phyloP scores from a whole-genome alignment of 257 asterid species.

The Scutellaria barbata region DNA sequence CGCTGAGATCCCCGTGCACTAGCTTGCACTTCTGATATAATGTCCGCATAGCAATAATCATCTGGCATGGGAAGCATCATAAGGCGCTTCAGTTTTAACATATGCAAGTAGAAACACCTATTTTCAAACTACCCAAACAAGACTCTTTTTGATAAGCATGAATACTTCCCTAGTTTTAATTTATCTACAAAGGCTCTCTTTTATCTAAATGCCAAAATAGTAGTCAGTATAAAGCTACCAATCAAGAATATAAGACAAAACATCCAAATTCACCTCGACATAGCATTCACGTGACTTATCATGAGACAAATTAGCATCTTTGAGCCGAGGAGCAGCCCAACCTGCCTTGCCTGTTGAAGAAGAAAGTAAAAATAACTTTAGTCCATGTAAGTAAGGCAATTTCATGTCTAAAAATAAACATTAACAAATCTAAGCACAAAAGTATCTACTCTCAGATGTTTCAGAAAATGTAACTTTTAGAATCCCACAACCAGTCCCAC shows the following conservation, averaged over 20 bases:
- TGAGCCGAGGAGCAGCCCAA: constrained; percentile 99
- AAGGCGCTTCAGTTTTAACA: constrained; percentile 9
- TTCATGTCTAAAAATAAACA: neutral
- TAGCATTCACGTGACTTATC: constrained; percentile 91
- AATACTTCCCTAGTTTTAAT: neutral
- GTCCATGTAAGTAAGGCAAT: constrained; percentile 16
- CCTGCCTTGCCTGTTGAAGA: constrained; percentile 71
- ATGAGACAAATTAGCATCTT: constrained; percentile 88
- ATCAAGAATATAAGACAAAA: constrained; percentile 18
- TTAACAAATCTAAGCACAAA: neutral
- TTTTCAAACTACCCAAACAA: neutral
- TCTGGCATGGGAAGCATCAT: constrained; percentile 46
- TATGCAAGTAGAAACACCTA: neutral
- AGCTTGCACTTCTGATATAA: constrained; percentile 94
- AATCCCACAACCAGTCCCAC: no score
- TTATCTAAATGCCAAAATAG: constrained; percentile 17
- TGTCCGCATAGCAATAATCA: constrained; percentile 77
- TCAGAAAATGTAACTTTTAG: neutral
- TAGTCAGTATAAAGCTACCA: constrained; percentile 11
- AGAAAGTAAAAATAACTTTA: constrained; percentile 12
- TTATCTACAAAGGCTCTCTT: neutral
- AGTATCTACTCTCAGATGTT: neutral
- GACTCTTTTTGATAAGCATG: neutral
- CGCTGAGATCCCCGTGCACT: constrained; percentile 97
- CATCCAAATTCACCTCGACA: constrained; percentile 63